Evolutionary conservation across 202 grass and related monocot genomes (phyloP).

Genomic region (Musa balbisiana): DNA sequence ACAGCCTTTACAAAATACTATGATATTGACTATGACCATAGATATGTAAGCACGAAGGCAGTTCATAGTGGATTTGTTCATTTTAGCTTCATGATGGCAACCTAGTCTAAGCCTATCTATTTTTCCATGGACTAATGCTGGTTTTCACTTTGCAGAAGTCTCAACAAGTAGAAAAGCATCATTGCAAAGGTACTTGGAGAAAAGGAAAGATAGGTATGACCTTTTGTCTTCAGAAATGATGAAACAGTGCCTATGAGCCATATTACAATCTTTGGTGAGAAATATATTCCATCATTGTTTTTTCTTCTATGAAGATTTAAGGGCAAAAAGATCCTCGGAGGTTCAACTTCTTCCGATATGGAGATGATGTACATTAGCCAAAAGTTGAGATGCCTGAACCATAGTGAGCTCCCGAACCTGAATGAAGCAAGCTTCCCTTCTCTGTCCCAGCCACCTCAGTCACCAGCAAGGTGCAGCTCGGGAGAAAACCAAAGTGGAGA

Average conservation of each 20-base stretch:
- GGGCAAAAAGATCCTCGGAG: conserved; percentile 32
- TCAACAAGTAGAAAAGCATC: conserved; percentile 34
- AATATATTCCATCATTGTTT: background rate
- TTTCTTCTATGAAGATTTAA: conserved; percentile 24
- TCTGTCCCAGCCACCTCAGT: conserved; percentile 18
- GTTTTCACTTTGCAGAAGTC: conserved; percentile 19
- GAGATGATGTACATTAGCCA: conserved; percentile 31
- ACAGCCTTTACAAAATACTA: background rate
- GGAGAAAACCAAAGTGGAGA: background rate
- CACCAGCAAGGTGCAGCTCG: conserved; percentile 13
- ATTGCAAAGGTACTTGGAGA: conserved; percentile 43
- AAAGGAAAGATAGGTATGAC: conserved; percentile 40
- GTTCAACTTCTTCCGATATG: conserved; percentile 11
- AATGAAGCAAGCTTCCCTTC: background rate
- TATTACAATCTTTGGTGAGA: background rate
- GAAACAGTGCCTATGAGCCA: background rate
- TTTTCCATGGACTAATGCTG: background rate
- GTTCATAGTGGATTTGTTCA: background rate
- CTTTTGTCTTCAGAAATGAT: background rate
- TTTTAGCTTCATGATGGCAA: background rate
- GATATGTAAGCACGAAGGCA: background rate
- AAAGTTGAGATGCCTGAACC: conserved; percentile 16
- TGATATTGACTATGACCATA: background rate
- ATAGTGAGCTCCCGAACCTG: conserved; percentile 17
- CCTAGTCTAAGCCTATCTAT: background rate